Evolutionary conservation across 768 basidiomycete genomes (phyloP), one percentile per base, ranked within the genome.

Genomic region (Russula sp.): DNA sequence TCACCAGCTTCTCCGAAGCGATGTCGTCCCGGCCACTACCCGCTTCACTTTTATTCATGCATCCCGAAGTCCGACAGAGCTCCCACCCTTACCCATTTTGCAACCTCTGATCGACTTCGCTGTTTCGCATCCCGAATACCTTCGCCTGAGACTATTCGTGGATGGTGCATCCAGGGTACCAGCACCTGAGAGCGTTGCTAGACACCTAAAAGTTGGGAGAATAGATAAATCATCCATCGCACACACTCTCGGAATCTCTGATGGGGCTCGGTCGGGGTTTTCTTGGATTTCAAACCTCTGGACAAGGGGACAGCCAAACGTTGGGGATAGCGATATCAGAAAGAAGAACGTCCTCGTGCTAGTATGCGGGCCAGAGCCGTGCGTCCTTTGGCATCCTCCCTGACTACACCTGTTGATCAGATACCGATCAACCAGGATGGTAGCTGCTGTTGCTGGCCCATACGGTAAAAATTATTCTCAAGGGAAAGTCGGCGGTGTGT

Each of bases 291-390:
- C 25, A 18, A 38, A 35, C 9, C n/a, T 63, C 41, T 63, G 62
- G 57, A 36, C 18, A 18, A 63, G 48, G 25, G 62, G 42, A 22
- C 61, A 35, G 11, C 45, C 47, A 39, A 41, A 13, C 9, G 16
- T 5, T n/a, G 47, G 32, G 9, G 45, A 45, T 8, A 16, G n/a
- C 1, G 52, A 60, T 56, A 45, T 55, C 48, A 60, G 54, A 39
- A 55, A 41, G 38, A 66, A 65, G 49, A 81, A 75, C 48, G 73
- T 78, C 7, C 70, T 93, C 59, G 87, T 93, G 69, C 73, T 93
- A 13, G 81, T 93, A 4, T 93, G 88, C 72, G 91, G 91, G 32
- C 92, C 91, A n/a, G 87, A 92, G 63, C 78, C 79, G 91, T 92
- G 72, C 68, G 86, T 72, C 29, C 59, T 57, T 14, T 5, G 20